Base-by-base conservation (phyloP, 2,329 filamentous ascomycete species). In the Diaporthe citri region DNA sequence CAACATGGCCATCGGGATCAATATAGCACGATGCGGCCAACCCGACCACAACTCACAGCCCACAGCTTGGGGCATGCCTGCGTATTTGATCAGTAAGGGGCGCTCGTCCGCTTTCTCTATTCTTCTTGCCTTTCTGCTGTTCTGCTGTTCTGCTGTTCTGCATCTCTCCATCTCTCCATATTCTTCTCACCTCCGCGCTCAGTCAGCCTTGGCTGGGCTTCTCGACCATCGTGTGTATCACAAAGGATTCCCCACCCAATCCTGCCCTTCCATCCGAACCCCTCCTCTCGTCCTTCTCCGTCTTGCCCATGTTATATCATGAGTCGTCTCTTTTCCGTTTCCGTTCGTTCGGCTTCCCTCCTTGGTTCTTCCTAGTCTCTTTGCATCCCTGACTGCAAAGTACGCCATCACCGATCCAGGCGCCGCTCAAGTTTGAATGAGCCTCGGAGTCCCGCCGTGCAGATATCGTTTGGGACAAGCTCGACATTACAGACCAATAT, bases 231-330 rank as follows among this genome's bases (percentile, higher is more conserved):
- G 60, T 56, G 51, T 59, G 67, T 62, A 64, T 72, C 57, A 46
- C 36, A 72, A 71, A 74, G 72, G 72, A 74, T 74, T 60, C 55
- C 20, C 46, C 46, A 71, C 52, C 17, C 12, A n/a, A 74, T 71
- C 66, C 73, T 74, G 66, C 73, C 57, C 59, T 59, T 74, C 51
- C 52, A 71, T 60, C 62, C 15, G 34, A 39, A 39, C 56, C 55
- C 52, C 56, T 55, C 34, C 39, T 31, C 62, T n/a, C 31, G 48
- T 34, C 34, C 70, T 43, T 22, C 17, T n/a, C 34, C 39, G 52
- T 52, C 36, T 62, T 15, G 52, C n/a, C 25, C 57, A 17, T 28
- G 43, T 57, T 71, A 71, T 71, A 71, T 71, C 51, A 74, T 52
- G 56, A 57, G 34, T 36, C 41, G 46, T 28, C 55, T 52, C n/a